Base-by-base conservation (phyloP, 192 early-diverging fungal species). In the Backusella westeae region DNA sequence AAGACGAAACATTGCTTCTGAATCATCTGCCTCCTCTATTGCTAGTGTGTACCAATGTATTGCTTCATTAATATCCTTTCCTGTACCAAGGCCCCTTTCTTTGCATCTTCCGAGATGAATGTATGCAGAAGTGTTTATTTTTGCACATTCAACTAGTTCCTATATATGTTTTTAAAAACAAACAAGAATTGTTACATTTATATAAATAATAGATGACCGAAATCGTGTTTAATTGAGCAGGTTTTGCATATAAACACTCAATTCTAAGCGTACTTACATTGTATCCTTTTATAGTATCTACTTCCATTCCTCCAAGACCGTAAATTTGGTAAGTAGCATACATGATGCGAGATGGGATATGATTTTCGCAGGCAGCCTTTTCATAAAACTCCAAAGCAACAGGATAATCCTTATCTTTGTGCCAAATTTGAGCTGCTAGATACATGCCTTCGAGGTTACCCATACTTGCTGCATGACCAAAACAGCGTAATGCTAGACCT, bases 1-100 rank as follows among this genome's bases (percentile, higher is more conserved):
- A 35, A 80, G 71, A 41, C 75, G 75, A 35, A 76, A 80, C 78
- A 80, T 80, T 15, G 80, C 80, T 35, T 82, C 77, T 3, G 77
- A 39, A 19, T 77, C 76, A 29, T 82, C 44, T 26, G 77, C 69
- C 19, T 70, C 35, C 6, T 77, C 49, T 32, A 73, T 77, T 34
- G 80, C 78, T 26, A 59, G 29, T 19, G 53, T 39, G 73, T 78
- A 82, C 80, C 80, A 82, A 21, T 75, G 36, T 3, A 77, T 29
- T 26, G 80, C 80, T 29, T 67, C 39, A 9, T 34, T 39, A 66
- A 68, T 19, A 52, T 82, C 41, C 68, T 77, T 36, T 68, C 38
- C 29, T 19, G 77, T 75, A 34, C 75, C 76, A 44, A 78, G 63
- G 1, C 80, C 80, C 29, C 71, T 56, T 44, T 82, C 80, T 14